Evolutionary conservation across 2,329 filamentous ascomycete genomes (phyloP), one percentile per base, ranked within the genome.

Genomic region (Purpureocillium lavendulum): DNA sequence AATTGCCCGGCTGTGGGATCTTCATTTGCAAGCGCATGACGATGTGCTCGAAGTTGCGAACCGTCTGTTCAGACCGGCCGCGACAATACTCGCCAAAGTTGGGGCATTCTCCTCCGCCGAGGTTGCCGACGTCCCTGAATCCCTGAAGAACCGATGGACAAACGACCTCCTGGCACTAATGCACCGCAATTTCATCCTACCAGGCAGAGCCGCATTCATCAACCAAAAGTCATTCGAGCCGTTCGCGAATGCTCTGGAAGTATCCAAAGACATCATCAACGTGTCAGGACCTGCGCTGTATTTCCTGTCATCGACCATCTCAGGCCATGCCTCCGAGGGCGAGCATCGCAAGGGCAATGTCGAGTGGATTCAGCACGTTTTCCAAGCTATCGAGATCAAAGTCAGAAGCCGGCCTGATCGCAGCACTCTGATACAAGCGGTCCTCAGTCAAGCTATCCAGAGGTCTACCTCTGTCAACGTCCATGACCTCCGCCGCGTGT

Each of bases 11-110:
- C 51, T 77, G 4, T 80, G 75, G 75, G 62, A 69, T 15, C 59
- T 79, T 6, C 75, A 73, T 46, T 57, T 72, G n/a, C 71, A 72
- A 43, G 66, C 62, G 14, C 56, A 56, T 4, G 58, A 62, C 18
- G 75, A 78, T 47, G 59, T 58, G 3, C 43, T 64, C 7, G 67
- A 75, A 30, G 69, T 76, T 18, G 70, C 73, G 3, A 60, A 55
- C 2, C 57, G 68, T 36, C 54, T 77, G 6, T 72, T 72, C 33
- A 49, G 55, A 1, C 55, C 64, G 43, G 40, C 53, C 21, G 53
- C 57, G 24, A 37, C 43, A 26, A 54, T 75, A 21, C 48, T 75
- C 1, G 60, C 58, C 12, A 66, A 59, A 37, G 41, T 75, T 5
- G 59, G 61, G 11, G 53, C 52, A 1, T 49, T 62, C 21, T 40